phyloP scores from a whole-genome alignment of 345 rosid species.

The Heritiera littoralis region DNA sequence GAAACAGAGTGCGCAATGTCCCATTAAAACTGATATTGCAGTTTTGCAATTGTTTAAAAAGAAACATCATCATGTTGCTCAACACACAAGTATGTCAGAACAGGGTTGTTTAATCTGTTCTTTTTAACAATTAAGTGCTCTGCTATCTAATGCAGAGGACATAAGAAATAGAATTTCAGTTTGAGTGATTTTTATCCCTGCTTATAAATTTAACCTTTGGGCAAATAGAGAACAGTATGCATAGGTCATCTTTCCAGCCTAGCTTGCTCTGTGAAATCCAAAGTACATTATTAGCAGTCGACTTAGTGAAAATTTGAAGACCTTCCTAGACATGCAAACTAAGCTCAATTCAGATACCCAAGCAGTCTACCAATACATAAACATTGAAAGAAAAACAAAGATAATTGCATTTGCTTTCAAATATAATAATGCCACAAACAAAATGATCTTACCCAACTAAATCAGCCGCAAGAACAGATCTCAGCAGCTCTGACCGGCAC shows the following conservation, averaged over 20 bases:
- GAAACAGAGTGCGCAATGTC: constrained; percentile 3
- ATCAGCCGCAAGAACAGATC: constrained; percentile 61
- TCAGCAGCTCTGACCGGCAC: constrained; percentile 51
- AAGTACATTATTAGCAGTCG: constrained; percentile 7
- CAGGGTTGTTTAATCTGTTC: not conserved
- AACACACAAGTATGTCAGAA: constrained; percentile 6
- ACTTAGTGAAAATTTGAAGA: constrained; percentile 4
- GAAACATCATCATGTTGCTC: not conserved
- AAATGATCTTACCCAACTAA: constrained; percentile 50
- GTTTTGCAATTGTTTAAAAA: not conserved
- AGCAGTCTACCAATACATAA: not conserved
- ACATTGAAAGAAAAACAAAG: not conserved
- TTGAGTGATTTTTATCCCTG: not conserved
- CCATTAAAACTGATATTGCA: not conserved
- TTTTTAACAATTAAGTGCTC: too few relatives aligned
- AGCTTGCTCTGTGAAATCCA: not conserved
- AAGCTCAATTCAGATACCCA: constrained; percentile 14
- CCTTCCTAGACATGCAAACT: constrained; percentile 10
- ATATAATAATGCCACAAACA: not conserved
- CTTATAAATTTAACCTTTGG: too few relatives aligned
- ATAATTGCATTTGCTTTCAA: not conserved
- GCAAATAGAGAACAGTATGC: too few relatives aligned
- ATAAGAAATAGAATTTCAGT: too few relatives aligned
- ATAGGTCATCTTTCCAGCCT: not conserved
- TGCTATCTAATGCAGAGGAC: not conserved